A percentile compares a stretch with the other conserved stretches of the same genome.
Evolutionary conservation across 768 basidiomycete species (phyloP).

Genomic region (Gloeopeniophorella convolvens): DNA sequence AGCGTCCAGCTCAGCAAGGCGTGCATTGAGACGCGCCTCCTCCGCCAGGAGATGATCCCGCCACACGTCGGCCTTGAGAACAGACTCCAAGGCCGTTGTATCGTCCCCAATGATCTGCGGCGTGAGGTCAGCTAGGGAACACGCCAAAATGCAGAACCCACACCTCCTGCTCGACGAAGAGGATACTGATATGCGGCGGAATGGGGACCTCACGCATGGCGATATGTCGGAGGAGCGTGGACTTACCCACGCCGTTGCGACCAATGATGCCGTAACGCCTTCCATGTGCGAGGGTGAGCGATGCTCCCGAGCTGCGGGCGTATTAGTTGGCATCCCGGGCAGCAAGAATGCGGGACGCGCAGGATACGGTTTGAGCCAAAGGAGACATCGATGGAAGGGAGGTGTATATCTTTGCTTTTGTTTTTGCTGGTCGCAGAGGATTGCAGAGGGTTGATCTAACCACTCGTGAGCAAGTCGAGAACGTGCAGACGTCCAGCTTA

Average conservation of each 20-base stretch:
- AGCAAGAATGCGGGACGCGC: constrained; percentile 34
- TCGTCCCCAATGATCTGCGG: constrained; percentile 88
- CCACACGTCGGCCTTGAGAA: constrained; percentile 99
- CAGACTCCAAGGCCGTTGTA: constrained; percentile 85
- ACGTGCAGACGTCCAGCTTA: constrained; percentile 21
- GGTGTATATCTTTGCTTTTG: constrained; percentile 96
- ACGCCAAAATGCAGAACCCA: constrained; percentile 15
- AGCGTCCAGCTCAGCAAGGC: constrained; percentile 66
- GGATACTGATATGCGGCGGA: constrained; percentile 90
- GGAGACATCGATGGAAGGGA: constrained; percentile 92
- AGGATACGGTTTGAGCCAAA: constrained; percentile 94
- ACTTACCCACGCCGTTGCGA: constrained; percentile 80
- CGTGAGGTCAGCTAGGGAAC: too few species aligned
- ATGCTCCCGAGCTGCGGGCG: constrained; percentile 64
- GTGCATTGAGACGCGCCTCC: constrained; percentile 67
- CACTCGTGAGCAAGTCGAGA: not conserved
- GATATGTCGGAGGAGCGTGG: constrained; percentile 89
- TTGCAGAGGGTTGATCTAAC: constrained; percentile 87
- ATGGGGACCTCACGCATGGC: constrained; percentile 93
- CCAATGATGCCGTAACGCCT: constrained; percentile 90
- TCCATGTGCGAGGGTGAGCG: constrained; percentile 80
- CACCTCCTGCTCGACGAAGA: constrained; percentile 98
- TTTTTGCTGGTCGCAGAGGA: constrained; percentile 71
- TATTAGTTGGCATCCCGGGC: constrained; percentile 2
- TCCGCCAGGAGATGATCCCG: constrained; percentile 87